Conservation (phyloP, 164 flowering plant genomes). For the Euptelea pleiosperma region DNA sequence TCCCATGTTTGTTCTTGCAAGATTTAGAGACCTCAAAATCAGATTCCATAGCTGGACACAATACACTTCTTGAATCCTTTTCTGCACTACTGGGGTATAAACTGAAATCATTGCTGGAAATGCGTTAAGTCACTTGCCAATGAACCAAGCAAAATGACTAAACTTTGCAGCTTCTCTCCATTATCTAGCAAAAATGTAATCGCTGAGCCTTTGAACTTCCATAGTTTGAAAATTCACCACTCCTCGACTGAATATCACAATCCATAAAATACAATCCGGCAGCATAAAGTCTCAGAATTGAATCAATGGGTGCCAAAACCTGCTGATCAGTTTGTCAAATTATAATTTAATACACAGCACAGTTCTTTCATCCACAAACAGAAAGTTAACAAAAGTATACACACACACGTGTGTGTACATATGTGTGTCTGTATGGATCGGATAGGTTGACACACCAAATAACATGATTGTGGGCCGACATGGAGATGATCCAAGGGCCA, state of each 20-base stretch:
- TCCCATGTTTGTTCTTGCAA: slow-evolving; percentile 23
- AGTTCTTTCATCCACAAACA: not conserved
- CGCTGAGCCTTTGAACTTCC: slow-evolving; percentile 14
- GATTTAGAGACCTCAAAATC: slow-evolving; percentile 10
- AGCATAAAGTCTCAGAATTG: slow-evolving; percentile 56
- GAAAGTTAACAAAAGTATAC: too few species aligned
- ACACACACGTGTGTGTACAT: too few species aligned
- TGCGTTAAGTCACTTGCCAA: slow-evolving; percentile 28
- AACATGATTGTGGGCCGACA: too few species aligned
- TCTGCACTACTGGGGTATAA: not conserved
- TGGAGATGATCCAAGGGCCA: too few species aligned
- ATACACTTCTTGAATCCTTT: slow-evolving; percentile 9
- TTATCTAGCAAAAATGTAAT: slow-evolving; percentile 23
- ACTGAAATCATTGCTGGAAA: slow-evolving; percentile 12
- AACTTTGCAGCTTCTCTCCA: slow-evolving; percentile 25
- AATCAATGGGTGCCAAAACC: slow-evolving; percentile 32
- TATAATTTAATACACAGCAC: not conserved
- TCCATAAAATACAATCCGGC: slow-evolving; percentile 37
- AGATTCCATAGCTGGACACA: slow-evolving; percentile 9
- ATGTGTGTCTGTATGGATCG: too few species aligned
- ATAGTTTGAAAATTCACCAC: slow-evolving; percentile 11
- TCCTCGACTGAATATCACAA: slow-evolving; percentile 18
- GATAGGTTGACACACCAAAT: too few species aligned
- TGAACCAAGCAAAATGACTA: slow-evolving; percentile 27
- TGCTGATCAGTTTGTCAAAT: slow-evolving; percentile 20